These are phyloP conservation scores for Hygrophoropsis aurantiaca DNA, from an alignment of 768 basidiomycete genomes.

Conservation along the genomic window DNA sequence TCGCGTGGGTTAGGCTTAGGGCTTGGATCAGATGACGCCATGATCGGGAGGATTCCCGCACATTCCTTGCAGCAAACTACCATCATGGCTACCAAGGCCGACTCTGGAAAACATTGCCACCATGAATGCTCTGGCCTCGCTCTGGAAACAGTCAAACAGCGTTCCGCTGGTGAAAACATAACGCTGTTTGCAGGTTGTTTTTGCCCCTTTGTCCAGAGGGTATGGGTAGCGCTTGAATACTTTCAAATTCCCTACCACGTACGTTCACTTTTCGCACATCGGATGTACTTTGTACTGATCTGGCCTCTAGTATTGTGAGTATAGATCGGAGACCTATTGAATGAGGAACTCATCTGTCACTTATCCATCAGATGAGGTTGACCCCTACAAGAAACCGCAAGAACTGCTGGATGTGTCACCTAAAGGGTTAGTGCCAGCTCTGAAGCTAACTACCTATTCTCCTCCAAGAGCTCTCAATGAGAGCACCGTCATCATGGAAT, in stretches of 20 bases:
- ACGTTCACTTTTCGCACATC: slow-evolving; percentile 12
- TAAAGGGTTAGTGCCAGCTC: slow-evolving; percentile 76
- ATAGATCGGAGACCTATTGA: not conserved
- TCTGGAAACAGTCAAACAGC: slow-evolving; percentile 53
- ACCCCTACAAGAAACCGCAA: slow-evolving; percentile 79
- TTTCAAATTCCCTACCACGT: slow-evolving; percentile 73
- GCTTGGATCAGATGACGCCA: too few species aligned
- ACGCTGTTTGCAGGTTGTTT: slow-evolving; percentile 74
- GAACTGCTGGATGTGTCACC: slow-evolving; percentile 82
- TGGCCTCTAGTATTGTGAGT: slow-evolving; percentile 39
- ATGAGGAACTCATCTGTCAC: not conserved
- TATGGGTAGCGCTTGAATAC: slow-evolving; percentile 74
- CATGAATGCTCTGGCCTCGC: slow-evolving; percentile 49
- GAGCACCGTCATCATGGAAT: slow-evolving; percentile 78
- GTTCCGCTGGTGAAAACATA: slow-evolving; percentile 48
- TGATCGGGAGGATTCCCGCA: too few species aligned
- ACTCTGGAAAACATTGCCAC: slow-evolving; percentile 42
- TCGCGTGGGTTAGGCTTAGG: too few species aligned
- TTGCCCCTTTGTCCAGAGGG: slow-evolving; percentile 82
- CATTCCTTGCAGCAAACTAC: too few species aligned
- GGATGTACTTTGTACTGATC: not conserved
- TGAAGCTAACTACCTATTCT: slow-evolving; percentile 51
- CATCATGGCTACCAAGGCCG: slow-evolving; percentile 22
- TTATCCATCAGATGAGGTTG: slow-evolving; percentile 61
- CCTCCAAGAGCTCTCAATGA: slow-evolving; percentile 72